Base-by-base conservation (phyloP, 1,139 yeast species). In the Scheffersomyces illinoinensis region DNA sequence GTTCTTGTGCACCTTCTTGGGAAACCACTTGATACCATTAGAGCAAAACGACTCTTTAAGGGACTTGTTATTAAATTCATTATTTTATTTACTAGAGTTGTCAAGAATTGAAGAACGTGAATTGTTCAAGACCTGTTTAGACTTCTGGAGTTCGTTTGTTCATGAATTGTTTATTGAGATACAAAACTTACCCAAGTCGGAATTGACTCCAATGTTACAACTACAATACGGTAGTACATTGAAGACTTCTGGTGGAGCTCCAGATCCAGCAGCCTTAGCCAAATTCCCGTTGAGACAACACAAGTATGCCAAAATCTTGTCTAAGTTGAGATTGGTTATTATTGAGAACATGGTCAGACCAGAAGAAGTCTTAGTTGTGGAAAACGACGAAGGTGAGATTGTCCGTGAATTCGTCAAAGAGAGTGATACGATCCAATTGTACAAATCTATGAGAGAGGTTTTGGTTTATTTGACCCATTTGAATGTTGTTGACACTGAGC, bases 331-430 rank as follows among this genome's bases (percentile, higher is more conserved):
- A 76, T 81, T 90, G 63, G 97, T 96, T 20, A 90, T 95, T 72
- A 95, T 95, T 68, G 98, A 93, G 75, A 91, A 91, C 70, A 96
- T 95, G 99, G 99, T 92, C 1, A 88, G 97, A 73, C 99, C 99
- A 1, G 99, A 95, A 76, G 99, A 95, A 78, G 98, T 93, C 57
- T 83, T 95, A 62, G 87, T 95, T 76, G 98, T 93, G 56, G 99
- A 96, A 75, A 95, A 95, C 72, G 99, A 95, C 74, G 99, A 95
- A 78, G 99, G 99, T 65, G 99, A 95, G 77, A 95, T 95, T 74
- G 99, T 96, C 52, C 87, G 99, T 72, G 99, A 95, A 72, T 93
- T 95, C 66, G 97, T 95, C 60, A 93, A 91, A 73, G 99, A 95
- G 76, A 89, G 96, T 72, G 99, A 95, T 73, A 95, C 99, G 17